Evolutionary conservation across 2,329 filamentous ascomycete species (phyloP), one percentile per base, ranked within the genome.

Genomic region (Alternaria postmessia): DNA sequence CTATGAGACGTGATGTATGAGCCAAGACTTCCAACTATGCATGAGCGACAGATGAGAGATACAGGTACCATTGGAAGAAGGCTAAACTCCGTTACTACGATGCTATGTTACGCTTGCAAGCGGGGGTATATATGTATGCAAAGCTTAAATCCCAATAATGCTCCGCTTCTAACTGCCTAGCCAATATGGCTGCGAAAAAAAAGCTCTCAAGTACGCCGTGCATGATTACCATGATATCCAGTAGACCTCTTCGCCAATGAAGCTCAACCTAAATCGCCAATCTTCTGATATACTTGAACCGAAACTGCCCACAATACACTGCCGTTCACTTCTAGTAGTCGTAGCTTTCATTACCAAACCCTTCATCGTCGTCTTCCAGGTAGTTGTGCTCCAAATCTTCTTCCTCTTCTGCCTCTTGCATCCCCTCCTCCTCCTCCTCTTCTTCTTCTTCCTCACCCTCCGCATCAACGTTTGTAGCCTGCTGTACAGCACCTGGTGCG

Each of bases 351-450:
- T 81, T 78, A 7, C 75, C 71, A 34, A 75, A 76, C 36, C 81
- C 79, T 54, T 78, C 77, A 54, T 83, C 81, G 53, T 81, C 77
- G 32, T 80, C 75, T 48, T 80, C 76, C 63, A 79, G 71, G 24
- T 81, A 80, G 51, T 80, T 76, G 51, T 76, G 70, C 54, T 69
- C 66, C 11, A 65, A 59, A 55, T 82, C 80, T 62, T 81, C 76
- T 20, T 79, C 75, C 28, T 81, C 78, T 28, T 78, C 75, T 57
- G 71, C 74, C 43, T 78, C 73, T 32, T 76, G 73, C 28, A 78
- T 72, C 24, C 75, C 72, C 32, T 77, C 75, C 0, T 53, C 55
- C 8, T 68, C 71, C 0, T 53, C 55, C 8, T 24, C 22, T 7
- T 24, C 22, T 8, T 70, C 68, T 5, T 67, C 67, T n/a, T 62